phyloP scores from a whole-genome alignment of 2,329 filamentous ascomycete genomes.

The Colletotrichum horii region DNA sequence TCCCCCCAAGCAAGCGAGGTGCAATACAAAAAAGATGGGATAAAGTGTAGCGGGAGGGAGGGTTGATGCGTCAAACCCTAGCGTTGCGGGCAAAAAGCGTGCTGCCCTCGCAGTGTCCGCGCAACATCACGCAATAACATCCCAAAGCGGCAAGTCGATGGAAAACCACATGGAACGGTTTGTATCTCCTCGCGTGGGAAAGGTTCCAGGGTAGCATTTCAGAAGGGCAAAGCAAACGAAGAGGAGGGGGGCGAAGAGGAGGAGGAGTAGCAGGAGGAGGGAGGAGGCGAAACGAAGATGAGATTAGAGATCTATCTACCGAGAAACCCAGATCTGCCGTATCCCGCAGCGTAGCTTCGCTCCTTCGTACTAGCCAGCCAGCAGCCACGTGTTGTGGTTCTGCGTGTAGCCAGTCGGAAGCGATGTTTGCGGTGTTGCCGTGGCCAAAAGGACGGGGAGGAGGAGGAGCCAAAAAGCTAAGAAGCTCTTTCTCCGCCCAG shows the following conservation, averaged over 20 bases:
- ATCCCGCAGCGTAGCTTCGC: not conserved
- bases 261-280: not conserved
- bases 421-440: not conserved
- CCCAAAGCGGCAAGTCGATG: not conserved
- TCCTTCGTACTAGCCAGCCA: not conserved
- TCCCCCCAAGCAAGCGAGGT: not conserved
- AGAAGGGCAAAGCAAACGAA: not conserved
- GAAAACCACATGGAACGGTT: not conserved
- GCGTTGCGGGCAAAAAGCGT: not conserved
- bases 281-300: not conserved
- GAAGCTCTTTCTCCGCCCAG: not conserved
- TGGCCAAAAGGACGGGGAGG: not conserved
- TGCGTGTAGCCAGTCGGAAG: not conserved
- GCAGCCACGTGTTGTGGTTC: not conserved
- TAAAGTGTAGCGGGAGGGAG: not conserved
- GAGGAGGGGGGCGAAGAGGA: not conserved
- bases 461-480: not conserved
- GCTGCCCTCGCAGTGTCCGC: not conserved
- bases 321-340: not conserved
- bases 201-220: not conserved
- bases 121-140: not conserved
- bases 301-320: not conserved
- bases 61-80: not conserved
- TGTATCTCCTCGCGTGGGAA: not conserved
- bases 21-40: not conserved